phyloP scores from a whole-genome alignment of 169 alveolate species.

The Eimeria praecox region DNA sequence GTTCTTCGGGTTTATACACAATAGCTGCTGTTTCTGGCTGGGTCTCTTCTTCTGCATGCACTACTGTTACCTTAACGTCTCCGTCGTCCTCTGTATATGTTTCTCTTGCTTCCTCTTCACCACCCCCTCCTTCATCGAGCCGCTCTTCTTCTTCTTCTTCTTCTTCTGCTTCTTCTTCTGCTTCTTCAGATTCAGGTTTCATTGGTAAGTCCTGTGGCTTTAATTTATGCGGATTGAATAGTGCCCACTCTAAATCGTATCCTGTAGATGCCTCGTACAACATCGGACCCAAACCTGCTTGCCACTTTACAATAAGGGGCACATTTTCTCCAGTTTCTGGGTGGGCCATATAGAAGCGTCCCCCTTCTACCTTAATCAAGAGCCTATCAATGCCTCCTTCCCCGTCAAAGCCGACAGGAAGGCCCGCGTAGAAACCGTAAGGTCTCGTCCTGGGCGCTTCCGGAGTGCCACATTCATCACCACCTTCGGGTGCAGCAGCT shows the following conservation, averaged over 20 bases:
- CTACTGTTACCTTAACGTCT: neutral
- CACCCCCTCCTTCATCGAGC: neutral
- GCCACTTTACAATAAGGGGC: neutral
- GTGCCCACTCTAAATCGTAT: neutral
- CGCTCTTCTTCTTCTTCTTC: neutral
- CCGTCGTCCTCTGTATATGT: neutral
- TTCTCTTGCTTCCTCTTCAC: neutral
- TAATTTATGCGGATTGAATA: neutral
- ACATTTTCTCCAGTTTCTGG: neutral
- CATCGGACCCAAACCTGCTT: neutral
- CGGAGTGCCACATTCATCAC: no score
- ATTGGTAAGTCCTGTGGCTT: neutral
- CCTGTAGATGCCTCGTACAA: neutral
- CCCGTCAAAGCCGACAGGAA: neutral
- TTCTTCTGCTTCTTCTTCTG: neutral
- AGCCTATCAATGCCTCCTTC: neutral
- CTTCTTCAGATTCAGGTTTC: no score
- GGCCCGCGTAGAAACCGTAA: neutral
- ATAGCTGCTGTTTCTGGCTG: neutral
- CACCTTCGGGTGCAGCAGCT: neutral
- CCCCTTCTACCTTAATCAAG: neutral
- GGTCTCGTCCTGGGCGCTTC: no score
- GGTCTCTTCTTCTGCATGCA: neutral
- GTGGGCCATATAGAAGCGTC: neutral
- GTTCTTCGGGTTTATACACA: neutral